Evolutionary conservation across 441 rosid species (phyloP), one percentile per base, ranked within the genome.

Genomic region (Capsella rubella): DNA sequence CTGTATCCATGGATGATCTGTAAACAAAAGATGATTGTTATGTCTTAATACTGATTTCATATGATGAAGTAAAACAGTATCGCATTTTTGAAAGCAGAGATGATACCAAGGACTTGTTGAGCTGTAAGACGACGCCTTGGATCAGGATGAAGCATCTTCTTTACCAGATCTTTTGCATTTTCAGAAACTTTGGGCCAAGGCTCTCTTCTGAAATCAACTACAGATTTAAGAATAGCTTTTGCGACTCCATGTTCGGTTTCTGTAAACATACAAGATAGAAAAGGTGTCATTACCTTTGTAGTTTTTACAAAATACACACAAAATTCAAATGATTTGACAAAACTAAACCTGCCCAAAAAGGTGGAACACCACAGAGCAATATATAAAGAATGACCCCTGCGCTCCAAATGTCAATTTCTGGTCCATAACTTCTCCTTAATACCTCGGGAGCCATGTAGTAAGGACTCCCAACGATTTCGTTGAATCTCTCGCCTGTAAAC

Each of bases 231-330:
- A 64, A 89, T 89, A 35, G 90, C 92, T 83, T 84, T 89, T 34
- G 92, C 92, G n/a, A 89, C 89, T 67, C 95, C 95, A 78, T 89
- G 95, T 78, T 89, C 95, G 15, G 92, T 86, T 78, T 89, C 95
- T 89, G 82, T 10, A 47, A 31, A 50, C 42, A 71, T 51, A 65
- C 45, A 69, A 54, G 13, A 27, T 34, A 34, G 31, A 10, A 14
- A 31, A 67, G 9, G 1, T 10, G 3, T 25, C 45, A 51, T 31
- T 53, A 58, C 13, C 15, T 40, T 51, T 51, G 1, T 5, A 43
- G 12, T 25, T 18, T 60, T 63, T 52, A 32, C 37, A 53, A 21
- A 18, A 29, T 2, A 25, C 29, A 69, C 5, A 53, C 18, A 46
- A 37, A 15, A 4, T 11, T 10, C 12, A 76, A 64, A n/a, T 15